A percentile compares a stretch with the other conserved stretches of the same genome.
These are phyloP conservation scores for Conticribra weissflogii DNA, from an alignment of 108 stramenopile species.

Conservation along the genomic window DNA sequence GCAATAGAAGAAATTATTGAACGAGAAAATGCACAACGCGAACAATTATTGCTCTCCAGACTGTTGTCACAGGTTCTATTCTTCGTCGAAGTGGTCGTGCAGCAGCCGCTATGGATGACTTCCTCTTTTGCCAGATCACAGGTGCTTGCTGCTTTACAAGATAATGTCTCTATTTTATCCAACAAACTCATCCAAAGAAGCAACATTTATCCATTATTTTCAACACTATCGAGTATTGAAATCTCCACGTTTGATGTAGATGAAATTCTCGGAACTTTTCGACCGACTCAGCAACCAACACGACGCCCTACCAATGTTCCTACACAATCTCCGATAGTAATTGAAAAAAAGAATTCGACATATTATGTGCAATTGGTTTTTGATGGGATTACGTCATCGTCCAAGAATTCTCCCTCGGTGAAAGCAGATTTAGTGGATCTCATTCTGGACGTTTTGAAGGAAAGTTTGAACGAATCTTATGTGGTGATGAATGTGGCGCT, in stretches of 20 bases:
- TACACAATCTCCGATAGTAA: neutral
- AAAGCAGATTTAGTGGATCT: neutral
- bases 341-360: neutral
- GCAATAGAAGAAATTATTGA: neutral
- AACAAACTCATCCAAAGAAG: neutral
- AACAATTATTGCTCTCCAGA: neutral
- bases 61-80: neutral
- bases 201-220: neutral
- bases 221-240: neutral
- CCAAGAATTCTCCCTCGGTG: neutral
- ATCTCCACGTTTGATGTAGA: neutral
- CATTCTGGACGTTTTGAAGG: neutral
- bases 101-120: slow-evolving; percentile 9
- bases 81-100: neutral
- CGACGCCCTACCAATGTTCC: neutral
- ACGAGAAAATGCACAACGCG: neutral
- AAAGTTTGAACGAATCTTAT: neutral
- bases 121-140: slow-evolving; percentile 3
- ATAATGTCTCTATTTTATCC: neutral
- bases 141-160: neutral
- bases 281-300: neutral
- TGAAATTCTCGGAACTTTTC: neutral
- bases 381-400: neutral
- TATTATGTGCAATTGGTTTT: neutral
- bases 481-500: neutral